A percentile compares a stretch with the other conserved stretches of the same genome.
phyloP scores from a whole-genome alignment of 805 yeast genomes.

The Saitoella complicata region DNA sequence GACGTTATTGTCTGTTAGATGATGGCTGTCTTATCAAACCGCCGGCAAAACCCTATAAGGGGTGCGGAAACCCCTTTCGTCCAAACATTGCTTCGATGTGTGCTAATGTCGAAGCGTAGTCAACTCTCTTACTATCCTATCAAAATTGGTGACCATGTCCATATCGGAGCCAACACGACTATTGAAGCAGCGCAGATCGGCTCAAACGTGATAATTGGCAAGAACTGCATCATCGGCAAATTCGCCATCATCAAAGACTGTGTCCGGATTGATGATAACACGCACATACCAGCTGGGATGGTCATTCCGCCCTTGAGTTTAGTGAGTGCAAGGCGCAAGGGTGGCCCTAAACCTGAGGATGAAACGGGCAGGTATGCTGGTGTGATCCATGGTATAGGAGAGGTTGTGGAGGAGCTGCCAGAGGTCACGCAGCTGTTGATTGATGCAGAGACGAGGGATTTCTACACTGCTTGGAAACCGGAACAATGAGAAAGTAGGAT shows the following conservation, averaged over 20 bases:
- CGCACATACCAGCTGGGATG: constrained; percentile 21
- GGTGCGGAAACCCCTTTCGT: constrained; percentile 3
- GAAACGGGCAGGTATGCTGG: too few relatives aligned
- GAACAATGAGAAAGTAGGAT: too few relatives aligned
- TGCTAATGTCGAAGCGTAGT: not conserved
- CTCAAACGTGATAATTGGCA: constrained; percentile 22
- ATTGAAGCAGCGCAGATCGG: constrained; percentile 26
- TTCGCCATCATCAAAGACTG: constrained; percentile 25
- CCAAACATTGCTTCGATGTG: not conserved
- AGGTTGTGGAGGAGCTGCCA: too few relatives aligned
- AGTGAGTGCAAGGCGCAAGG: too few relatives aligned
- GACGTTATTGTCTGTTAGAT: constrained; percentile 20
- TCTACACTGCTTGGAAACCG: too few relatives aligned
- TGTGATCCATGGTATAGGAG: too few relatives aligned
- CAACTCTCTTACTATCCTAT: constrained; percentile 19
- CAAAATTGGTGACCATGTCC: constrained; percentile 24
- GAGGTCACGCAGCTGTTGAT: too few relatives aligned
- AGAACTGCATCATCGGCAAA: constrained; percentile 19
- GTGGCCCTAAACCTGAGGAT: too few relatives aligned
- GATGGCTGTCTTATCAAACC: constrained; percentile 18
- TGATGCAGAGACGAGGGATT: too few relatives aligned
- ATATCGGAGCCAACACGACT: constrained; percentile 18
- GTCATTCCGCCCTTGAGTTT: constrained; percentile 20
- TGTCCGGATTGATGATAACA: constrained; percentile 19
- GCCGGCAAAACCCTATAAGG: constrained; percentile 15